Evolutionary conservation across 2,329 filamentous ascomycete genomes (phyloP), one percentile per base, ranked within the genome.

Genomic region (Dothistroma septosporum): DNA sequence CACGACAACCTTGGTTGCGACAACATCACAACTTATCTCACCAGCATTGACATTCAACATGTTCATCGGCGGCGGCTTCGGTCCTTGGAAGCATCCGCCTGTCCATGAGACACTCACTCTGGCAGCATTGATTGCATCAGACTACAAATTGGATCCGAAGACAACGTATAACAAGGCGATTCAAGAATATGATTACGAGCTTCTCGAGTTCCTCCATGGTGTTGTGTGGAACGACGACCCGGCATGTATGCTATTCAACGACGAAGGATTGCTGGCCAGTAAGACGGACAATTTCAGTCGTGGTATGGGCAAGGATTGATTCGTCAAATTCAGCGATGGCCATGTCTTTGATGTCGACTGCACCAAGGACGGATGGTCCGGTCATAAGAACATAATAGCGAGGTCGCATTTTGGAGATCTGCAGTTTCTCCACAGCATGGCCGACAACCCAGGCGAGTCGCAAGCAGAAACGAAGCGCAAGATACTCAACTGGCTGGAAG

Each of bases 201-300:
- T 44, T 4, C 47, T 57, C 2, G 58, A 60, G 24, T 60, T 60
- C 24, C 22, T 60, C 22, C 58, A 54, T 11, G 58, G 58, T 5
- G 12, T 60, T 7, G 48, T 60, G 6, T 60, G 58, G 58, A 57
- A 60, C 16, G 58, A 60, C 41, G 58, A 60, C 16, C 58, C 53
- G 12, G 54, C 53, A 2, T 57, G 55, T 16, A 22, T 57, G 46
- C 58, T 60, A 12, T 60, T 60, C 48, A 57, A 57, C 28, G 41
- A 44, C 14, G 41, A 44, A 44, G 41, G 41, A 4, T 24, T 52
- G n/a, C 33, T 41, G 28, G 47, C 41, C 8, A 32, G 33, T 7
- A 44, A 44, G 41, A 44, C 14, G 16, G 48, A 53, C 37, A 60
- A 60, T 37, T 60, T 49, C 48, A 56, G 53, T 32, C 48, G 54